Base-by-base conservation (phyloP, 2,329 filamentous ascomycete species). In the Sporothrix dimorphospora region DNA sequence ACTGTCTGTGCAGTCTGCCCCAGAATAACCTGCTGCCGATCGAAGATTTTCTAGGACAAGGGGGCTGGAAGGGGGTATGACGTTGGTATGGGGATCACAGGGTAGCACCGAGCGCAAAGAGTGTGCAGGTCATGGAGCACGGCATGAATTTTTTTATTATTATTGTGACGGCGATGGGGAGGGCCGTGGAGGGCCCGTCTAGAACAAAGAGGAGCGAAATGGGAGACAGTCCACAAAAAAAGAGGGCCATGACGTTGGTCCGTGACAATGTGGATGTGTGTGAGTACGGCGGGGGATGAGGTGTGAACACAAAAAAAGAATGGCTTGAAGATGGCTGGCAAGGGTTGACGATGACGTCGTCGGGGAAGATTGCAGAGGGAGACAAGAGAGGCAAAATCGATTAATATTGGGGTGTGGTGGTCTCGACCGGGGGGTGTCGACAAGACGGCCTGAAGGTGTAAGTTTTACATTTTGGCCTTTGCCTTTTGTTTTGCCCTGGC, bases 81-180 rank as follows among this genome's bases (percentile, higher is more conserved):
- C 55, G 55, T 61, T 30, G 4, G 19, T n/a, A n/a, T 40, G 1
- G 6, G 30, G 14, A 30, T 21, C 55, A 8, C 55, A 61, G 55
- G 24, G 55, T 61, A 61, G 55, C 9, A 61, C 55, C 5, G 51
- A 55, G 51, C 8, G 40, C n/a, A 27, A 38, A 45, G 59, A 45
- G 59, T 38, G 24, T 63, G 59, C 59, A 63, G 59, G 16, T 59
- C 21, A 38, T 45, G 59, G 21, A 49, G n/a, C n/a, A 47, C 59
- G 59, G 42, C 40, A 47, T 47, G 24, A 30, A 30, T 3, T n/a
- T 9, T 11, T 42, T 42, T 40, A 63, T 63, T 42, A 19, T 9
- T 40, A 21, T 19, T 9, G 11, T 24, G 21, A 19, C n/a, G n/a
- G 57, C 38, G 9, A 24, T n/a, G 57, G 42, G 34, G 21, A 6